Percentiles rank a stretch among this genome's conserved stretches.
Evolutionary conservation across 78 protist species (phyloP).

Genomic region (Chrysochromulina tobinii): DNA sequence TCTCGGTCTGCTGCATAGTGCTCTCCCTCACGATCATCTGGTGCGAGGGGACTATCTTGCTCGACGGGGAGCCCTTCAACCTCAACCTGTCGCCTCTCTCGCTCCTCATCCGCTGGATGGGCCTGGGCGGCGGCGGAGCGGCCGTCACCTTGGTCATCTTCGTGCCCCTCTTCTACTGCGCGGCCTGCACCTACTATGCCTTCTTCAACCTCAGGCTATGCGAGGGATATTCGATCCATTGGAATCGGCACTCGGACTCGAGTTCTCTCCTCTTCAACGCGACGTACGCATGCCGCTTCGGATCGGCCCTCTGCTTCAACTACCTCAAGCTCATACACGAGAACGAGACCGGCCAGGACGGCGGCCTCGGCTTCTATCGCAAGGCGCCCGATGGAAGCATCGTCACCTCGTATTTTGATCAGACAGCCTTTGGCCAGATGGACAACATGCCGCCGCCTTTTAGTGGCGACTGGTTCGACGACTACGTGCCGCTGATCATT

Average conservation of each 20-base stretch:
- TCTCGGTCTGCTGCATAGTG: background rate
- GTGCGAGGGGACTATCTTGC: background rate
- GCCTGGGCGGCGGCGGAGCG: background rate
- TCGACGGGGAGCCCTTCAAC: background rate
- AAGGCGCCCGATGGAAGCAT: too few relatives aligned
- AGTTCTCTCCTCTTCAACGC: background rate
- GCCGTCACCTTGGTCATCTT: background rate
- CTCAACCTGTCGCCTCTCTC: background rate
- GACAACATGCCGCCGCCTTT: background rate
- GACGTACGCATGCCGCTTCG: slow-evolving; percentile 14
- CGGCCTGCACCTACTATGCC: background rate
- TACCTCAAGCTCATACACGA: background rate
- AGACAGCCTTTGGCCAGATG: background rate
- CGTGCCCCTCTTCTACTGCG: background rate
- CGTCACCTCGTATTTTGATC: background rate
- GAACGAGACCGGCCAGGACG: background rate
- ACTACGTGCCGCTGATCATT: slow-evolving; percentile 6
- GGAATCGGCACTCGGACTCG: background rate
- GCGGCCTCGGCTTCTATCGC: too few relatives aligned
- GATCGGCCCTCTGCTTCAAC: background rate
- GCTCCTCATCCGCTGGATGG: background rate
- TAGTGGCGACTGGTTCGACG: background rate
- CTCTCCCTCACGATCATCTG: background rate
- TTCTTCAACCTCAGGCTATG: background rate
- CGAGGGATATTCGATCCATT: background rate